A percentile compares a stretch with the other conserved stretches of the same genome.
Evolutionary conservation across 768 basidiomycete species (phyloP).

Genomic region (Filobasidium wieringae): DNA sequence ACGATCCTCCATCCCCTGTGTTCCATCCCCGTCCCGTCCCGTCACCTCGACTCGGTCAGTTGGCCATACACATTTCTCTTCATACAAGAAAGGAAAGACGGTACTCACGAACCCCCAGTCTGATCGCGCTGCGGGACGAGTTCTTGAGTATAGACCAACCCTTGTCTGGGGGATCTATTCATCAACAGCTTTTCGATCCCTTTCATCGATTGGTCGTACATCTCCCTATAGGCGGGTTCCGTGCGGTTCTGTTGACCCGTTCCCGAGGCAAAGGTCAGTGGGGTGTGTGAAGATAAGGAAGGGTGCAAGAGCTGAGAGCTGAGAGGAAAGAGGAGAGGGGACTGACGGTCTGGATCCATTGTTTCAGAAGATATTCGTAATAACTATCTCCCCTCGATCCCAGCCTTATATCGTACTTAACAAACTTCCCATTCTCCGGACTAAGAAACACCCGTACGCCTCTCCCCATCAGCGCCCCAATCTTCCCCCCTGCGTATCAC

Average conservation of each 20-base stretch:
- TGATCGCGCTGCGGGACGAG: slow-evolving; percentile 44
- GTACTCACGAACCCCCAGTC: slow-evolving; percentile 38
- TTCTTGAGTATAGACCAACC: slow-evolving; percentile 70
- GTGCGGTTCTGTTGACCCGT: slow-evolving; percentile 50
- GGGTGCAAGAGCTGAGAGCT: too few relatives aligned
- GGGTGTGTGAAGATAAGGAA: background rate
- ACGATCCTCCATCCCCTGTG: slow-evolving; percentile 58
- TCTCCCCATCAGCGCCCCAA: background rate
- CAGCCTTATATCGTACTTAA: slow-evolving; percentile 65
- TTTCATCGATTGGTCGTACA: slow-evolving; percentile 79
- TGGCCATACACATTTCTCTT: too few relatives aligned
- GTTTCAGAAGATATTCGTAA: slow-evolving; percentile 76
- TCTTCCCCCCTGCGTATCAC: too few relatives aligned
- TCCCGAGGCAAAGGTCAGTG: too few relatives aligned
- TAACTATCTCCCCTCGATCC: slow-evolving; percentile 88
- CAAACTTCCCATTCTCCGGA: slow-evolving; percentile 46
- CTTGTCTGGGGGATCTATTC: slow-evolving; percentile 49
- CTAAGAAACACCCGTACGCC: slow-evolving; percentile 28
- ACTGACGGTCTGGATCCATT: slow-evolving; percentile 67
- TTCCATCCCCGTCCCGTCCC: too few relatives aligned
- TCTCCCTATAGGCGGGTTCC: slow-evolving; percentile 69
- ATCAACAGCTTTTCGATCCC: slow-evolving; percentile 67
- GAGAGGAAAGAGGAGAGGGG: background rate
- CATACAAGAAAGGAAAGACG: background rate
- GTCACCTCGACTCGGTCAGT: too few relatives aligned